phyloP scores from a whole-genome alignment of 2,329 filamentous ascomycete genomes.

The Arthrobotrys entomopaga region DNA sequence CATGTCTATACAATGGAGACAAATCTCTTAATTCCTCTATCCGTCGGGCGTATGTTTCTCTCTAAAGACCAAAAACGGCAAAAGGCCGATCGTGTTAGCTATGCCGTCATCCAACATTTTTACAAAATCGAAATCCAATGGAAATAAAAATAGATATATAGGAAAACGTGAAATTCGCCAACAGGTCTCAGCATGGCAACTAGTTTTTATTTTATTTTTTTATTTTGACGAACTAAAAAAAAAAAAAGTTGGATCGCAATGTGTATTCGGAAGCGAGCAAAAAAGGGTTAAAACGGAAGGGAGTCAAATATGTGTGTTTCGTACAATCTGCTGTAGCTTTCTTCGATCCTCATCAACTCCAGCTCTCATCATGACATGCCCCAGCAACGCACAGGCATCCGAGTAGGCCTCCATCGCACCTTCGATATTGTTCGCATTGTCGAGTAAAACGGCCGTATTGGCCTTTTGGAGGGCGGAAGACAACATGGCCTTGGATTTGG shows the following conservation, averaged over 20 bases:
- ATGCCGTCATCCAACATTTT: constrained; percentile 43
- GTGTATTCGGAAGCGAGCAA: background rate
- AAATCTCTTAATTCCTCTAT: constrained; percentile 86
- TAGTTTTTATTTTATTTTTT: background rate
- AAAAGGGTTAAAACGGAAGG: constrained; percentile 3
- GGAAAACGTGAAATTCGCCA: background rate
- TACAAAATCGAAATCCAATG: constrained; percentile 9
- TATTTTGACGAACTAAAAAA: too few relatives aligned
- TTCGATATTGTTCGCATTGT: constrained; percentile 95
- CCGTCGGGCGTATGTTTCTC: constrained; percentile 86
- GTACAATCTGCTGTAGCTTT: constrained; percentile 92
- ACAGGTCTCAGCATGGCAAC: background rate
- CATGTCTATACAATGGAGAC: constrained; percentile 65
- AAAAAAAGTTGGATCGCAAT: too few relatives aligned
- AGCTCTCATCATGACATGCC: constrained; percentile 86
- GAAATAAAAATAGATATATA: constrained; percentile 13
- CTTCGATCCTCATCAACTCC: constrained; percentile 85
- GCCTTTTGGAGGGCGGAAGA: constrained; percentile 95
- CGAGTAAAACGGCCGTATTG: constrained; percentile 91
- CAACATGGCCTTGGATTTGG: constrained; percentile 80
- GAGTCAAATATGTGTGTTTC: constrained; percentile 60
- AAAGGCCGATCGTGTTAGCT: constrained; percentile 30
- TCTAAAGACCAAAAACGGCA: constrained; percentile 65
- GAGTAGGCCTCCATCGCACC: constrained; percentile 87
- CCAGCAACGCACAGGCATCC: constrained; percentile 87